phyloP scores from a whole-genome alignment of 768 basidiomycete genomes.

The Boletus sensibilis region DNA sequence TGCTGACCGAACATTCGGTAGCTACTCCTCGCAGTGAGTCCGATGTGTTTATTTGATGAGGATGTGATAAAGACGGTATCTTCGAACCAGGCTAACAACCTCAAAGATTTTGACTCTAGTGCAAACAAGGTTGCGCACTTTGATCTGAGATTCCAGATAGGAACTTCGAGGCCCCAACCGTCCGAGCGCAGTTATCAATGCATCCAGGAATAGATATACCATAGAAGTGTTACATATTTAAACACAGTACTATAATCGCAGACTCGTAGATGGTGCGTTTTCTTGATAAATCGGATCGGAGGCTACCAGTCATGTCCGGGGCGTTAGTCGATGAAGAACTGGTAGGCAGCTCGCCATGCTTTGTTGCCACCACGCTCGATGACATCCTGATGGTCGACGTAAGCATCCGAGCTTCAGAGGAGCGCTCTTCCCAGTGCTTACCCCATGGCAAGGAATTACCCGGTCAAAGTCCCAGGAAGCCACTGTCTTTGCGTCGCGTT shows the following conservation, averaged over 20 bases:
- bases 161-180: neutral
- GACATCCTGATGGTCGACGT: constrained; percentile 43
- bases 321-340: constrained; percentile 26
- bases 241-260: constrained; percentile 4
- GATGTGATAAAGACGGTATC: neutral
- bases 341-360: constrained; percentile 50
- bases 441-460: constrained; percentile 73
- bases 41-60: neutral
- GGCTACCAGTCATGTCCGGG: neutral
- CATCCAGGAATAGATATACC: neutral
- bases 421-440: constrained; percentile 22
- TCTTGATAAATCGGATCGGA: neutral
- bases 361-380: constrained; percentile 60
- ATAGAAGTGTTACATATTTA: neutral
- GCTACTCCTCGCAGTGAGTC: neutral
- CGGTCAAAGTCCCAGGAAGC: constrained; percentile 70
- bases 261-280: neutral
- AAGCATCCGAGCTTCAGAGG: constrained; percentile 3
- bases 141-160: neutral
- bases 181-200: neutral
- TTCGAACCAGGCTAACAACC: neutral
- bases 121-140: neutral
- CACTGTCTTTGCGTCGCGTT: constrained; percentile 61
- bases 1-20: neutral
- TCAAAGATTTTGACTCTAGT: neutral